phyloP scores from a whole-genome alignment of 495 filamentous ascomycete species.

The Sporormia fimetaria region DNA sequence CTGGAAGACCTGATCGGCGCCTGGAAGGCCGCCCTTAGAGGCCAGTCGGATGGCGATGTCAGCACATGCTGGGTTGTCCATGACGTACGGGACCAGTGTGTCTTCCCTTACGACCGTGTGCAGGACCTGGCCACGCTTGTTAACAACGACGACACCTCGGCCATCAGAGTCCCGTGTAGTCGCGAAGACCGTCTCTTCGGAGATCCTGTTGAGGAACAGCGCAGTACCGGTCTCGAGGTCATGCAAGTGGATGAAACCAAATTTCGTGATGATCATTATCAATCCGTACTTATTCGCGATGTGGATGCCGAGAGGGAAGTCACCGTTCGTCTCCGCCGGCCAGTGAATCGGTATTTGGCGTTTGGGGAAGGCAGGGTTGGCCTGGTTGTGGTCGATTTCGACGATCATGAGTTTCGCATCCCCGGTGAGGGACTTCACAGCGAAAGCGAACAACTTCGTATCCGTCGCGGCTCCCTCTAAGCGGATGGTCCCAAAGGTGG shows the following conservation, averaged over 20 bases:
- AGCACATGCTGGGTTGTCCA: slow-evolving; percentile 87
- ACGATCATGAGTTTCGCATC: slow-evolving; percentile 91
- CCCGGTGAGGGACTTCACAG: slow-evolving; percentile 72
- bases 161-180: slow-evolving; percentile 76
- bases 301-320: slow-evolving; percentile 98
- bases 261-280: slow-evolving; percentile 96
- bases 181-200: slow-evolving; percentile 96
- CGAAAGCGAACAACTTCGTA: slow-evolving; percentile 93
- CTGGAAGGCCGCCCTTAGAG: slow-evolving; percentile 82
- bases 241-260: slow-evolving; percentile 97
- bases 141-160: slow-evolving; percentile 84
- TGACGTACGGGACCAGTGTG: slow-evolving; percentile 82
- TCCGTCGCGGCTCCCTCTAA: slow-evolving; percentile 81
- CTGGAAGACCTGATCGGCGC: slow-evolving; percentile 87
- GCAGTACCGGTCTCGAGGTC: slow-evolving; percentile 94
- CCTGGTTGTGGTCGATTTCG: slow-evolving; percentile 85
- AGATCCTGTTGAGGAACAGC: slow-evolving; percentile 99
- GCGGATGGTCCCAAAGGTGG: slow-evolving; percentile 81
- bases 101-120: slow-evolving; percentile 85
- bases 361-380: slow-evolving; percentile 81
- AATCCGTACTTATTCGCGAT: slow-evolving; percentile 90
- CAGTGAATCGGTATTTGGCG: slow-evolving; percentile 97
- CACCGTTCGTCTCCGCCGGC: slow-evolving; percentile 83
- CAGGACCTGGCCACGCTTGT: slow-evolving; percentile 92
- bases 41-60: slow-evolving; percentile 90